Conservation (phyloP, 2,329 filamentous ascomycete species). For the Neopestalotiopsis clavispora region DNA sequence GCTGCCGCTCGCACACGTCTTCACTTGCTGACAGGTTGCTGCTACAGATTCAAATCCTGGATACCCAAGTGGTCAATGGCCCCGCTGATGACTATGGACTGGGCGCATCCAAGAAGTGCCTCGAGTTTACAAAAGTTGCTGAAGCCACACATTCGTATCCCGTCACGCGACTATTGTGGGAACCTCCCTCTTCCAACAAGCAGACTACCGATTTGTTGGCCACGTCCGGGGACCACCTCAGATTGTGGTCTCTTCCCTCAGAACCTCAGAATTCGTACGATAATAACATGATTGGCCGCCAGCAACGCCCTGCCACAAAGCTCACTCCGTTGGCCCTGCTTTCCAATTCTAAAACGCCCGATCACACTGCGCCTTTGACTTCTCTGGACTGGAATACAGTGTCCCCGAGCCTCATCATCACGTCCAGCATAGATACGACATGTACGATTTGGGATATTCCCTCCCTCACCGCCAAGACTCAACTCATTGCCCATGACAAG, state of each 20-base stretch:
- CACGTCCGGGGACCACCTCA: constrained; percentile 91
- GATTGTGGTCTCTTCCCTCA: constrained; percentile 88
- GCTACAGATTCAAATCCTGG: constrained; percentile 90
- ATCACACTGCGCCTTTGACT: constrained; percentile 95
- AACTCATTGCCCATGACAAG: constrained; percentile 97
- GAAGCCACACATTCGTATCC: constrained; percentile 98
- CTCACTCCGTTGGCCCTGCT: constrained; percentile 89
- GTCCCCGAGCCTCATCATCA: constrained; percentile 96
- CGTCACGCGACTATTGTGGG: constrained; percentile 93
- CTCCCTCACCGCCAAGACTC: constrained; percentile 95
- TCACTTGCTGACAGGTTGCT: constrained; percentile 11
- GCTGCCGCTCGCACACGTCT: not conserved
- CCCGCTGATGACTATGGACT: constrained; percentile 71
- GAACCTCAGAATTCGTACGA: constrained; percentile 64
- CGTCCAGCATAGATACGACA: constrained; percentile 97
- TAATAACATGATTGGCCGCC: constrained; percentile 66
- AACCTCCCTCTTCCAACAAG: constrained; percentile 92
- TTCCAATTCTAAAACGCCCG: constrained; percentile 97
- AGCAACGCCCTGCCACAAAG: constrained; percentile 71
- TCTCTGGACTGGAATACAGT: constrained; percentile 98
- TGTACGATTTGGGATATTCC: constrained; percentile 99
- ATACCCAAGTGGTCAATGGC: constrained; percentile 78
- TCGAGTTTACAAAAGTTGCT: constrained; percentile 92
- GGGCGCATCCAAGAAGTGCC: constrained; percentile 72
- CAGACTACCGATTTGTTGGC: constrained; percentile 93